Evolutionary conservation across 805 yeast species (phyloP).

Genomic region (Torulaspora microellipsoides): DNA sequence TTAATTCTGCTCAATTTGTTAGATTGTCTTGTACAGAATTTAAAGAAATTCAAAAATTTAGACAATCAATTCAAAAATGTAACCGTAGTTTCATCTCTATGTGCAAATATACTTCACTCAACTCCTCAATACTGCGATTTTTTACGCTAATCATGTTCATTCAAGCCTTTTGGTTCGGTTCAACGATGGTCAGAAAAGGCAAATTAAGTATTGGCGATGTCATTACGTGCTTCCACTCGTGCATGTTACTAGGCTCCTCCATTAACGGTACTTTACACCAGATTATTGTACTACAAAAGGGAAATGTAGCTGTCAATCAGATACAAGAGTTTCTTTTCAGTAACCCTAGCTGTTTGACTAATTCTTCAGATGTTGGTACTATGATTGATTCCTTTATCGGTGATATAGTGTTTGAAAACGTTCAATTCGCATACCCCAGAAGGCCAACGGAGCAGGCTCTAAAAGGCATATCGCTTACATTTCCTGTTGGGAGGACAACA

Average conservation of each 20-base stretch:
- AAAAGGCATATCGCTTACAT: constrained; percentile 40
- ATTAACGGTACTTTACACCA: constrained; percentile 53
- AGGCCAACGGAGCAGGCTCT: constrained; percentile 48
- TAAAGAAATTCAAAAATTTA: constrained; percentile 46
- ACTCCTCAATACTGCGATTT: constrained; percentile 52
- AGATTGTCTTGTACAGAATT: constrained; percentile 55
- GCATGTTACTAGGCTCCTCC: constrained; percentile 64
- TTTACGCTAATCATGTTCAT: constrained; percentile 72
- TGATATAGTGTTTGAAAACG: constrained; percentile 27
- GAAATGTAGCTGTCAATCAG: constrained; percentile 59
- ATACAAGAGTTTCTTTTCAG: constrained; percentile 40
- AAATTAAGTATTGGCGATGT: constrained; percentile 57
- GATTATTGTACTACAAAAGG: constrained; percentile 61
- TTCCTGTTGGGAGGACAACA: constrained; percentile 45
- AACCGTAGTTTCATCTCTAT: constrained; percentile 40
- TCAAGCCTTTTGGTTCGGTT: constrained; percentile 92
- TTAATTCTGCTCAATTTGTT: constrained; percentile 56
- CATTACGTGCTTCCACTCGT: constrained; percentile 77
- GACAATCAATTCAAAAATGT: constrained; percentile 27
- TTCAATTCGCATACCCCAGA: constrained; percentile 60
- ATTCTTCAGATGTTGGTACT: constrained; percentile 10
- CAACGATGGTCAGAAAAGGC: constrained; percentile 51
- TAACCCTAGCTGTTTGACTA: background rate
- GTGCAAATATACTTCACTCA: constrained; percentile 47
- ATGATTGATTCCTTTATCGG: constrained; percentile 21